Evolutionary conservation across 179 eudicot species (phyloP), one percentile per base, ranked within the genome.

Genomic region (Patellifolia procumbens): DNA sequence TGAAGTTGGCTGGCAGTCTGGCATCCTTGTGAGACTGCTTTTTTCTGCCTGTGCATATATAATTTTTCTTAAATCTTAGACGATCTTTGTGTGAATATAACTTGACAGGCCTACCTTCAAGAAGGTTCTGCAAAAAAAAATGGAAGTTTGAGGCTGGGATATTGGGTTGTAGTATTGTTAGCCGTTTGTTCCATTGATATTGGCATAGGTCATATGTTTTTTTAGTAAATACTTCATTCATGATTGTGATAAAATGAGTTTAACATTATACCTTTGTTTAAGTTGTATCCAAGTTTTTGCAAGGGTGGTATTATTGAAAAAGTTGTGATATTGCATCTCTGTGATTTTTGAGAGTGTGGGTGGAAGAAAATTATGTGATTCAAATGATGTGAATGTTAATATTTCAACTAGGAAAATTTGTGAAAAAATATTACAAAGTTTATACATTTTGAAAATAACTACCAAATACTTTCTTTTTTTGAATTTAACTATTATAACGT

Each of bases 151-250:
- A n/a, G n/a, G n/a, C n/a, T n/a, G n/a, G n/a, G n/a, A n/a, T n/a
- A n/a, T n/a, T n/a, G n/a, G n/a, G n/a, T n/a, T n/a, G n/a, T n/a
- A n/a, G n/a, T n/a, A n/a, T n/a, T n/a, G n/a, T n/a, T n/a, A n/a
- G 32, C 70, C 22, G 35, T 71, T 22, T 71, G 74, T 65, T 80
- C 73, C 31, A 34, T 71, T 28, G 55, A 13, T 6, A 37, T 61
- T 71, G 45, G 55, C 37, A 22, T 16, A 49, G 55, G 68, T 74
- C 10, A 7, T n/a, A 6, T 66, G 29, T 13, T 51, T 1, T 51
- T 1, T 24, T 64, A 20, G 13, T 37, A 0, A 59, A 26, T 59
- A 11, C 37, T 13, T 34, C 8, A 4, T 15, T 15, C 56, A 43
- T 60, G 34, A 34, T 62, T 62, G 32, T 74, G 61, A 22, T 0